Evolutionary conservation across 179 eudicot genomes (phyloP).

Genomic region (Carnegiea gigantea): DNA sequence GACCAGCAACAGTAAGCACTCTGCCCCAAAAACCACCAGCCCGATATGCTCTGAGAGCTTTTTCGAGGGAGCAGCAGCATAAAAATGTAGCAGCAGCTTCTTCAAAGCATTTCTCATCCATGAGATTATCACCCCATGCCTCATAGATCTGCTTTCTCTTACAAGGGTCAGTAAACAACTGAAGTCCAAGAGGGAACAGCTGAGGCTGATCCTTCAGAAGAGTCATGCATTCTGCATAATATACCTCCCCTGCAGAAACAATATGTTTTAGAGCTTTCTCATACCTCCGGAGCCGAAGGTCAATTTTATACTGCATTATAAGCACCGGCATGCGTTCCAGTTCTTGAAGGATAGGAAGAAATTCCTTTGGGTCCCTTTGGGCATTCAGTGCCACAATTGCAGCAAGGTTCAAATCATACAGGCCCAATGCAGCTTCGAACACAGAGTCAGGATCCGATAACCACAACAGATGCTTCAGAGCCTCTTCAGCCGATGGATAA

Average conservation of each 20-base stretch:
- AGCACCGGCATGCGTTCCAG: constrained; percentile 63
- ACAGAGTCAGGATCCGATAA: constrained; percentile 83
- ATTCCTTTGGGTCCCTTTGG: constrained; percentile 92
- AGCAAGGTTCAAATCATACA: constrained; percentile 92
- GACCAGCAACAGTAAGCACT: constrained; percentile 86
- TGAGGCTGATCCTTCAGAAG: constrained; percentile 77
- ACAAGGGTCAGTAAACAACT: constrained; percentile 50
- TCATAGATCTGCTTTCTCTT: constrained; percentile 71
- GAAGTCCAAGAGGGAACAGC: constrained; percentile 75
- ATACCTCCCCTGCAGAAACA: constrained; percentile 65
- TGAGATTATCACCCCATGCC: constrained; percentile 93
- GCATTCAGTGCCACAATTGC: constrained; percentile 97
- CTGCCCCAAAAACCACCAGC: constrained; percentile 82
- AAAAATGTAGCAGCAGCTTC: constrained; percentile 86
- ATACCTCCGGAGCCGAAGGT: constrained; percentile 71
- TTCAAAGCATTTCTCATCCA: constrained; percentile 67
- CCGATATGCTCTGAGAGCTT: constrained; percentile 86
- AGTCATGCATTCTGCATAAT: constrained; percentile 65
- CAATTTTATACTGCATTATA: constrained; percentile 73
- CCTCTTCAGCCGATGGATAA: constrained; percentile 94
- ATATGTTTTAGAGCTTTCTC: constrained; percentile 80
- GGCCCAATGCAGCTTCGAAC: constrained; percentile 95
- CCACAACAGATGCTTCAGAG: constrained; percentile 92
- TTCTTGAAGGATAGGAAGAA: constrained; percentile 91
- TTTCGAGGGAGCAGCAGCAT: constrained; percentile 66